phyloP scores from a whole-genome alignment of 257 asterid genomes.

The Lantana camara region DNA sequence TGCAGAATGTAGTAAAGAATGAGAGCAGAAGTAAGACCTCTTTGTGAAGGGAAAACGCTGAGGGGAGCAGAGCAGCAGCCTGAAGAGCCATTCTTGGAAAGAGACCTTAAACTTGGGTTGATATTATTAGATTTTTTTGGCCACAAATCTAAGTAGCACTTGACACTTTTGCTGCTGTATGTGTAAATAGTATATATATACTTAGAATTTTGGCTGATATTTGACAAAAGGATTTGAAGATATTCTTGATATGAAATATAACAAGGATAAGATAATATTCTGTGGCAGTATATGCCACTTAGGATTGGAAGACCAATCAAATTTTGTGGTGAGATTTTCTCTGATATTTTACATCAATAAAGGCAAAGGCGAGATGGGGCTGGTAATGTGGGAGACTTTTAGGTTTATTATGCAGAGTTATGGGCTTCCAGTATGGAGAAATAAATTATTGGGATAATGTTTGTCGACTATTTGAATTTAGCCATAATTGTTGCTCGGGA shows the following conservation, averaged over 20 bases:
- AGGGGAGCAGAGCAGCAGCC: constrained; percentile 65
- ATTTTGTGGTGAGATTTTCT: constrained; percentile 58
- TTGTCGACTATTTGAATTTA: background rate
- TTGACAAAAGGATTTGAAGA: constrained; percentile 18
- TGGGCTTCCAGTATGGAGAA: constrained; percentile 36
- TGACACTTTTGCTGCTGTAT: constrained; percentile 16
- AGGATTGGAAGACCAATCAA: constrained; percentile 58
- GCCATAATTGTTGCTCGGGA: too few species aligned
- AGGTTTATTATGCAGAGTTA: constrained; percentile 24
- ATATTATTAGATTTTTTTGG: constrained; percentile 18
- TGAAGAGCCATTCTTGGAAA: constrained; percentile 68
- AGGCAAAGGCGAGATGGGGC: constrained; percentile 19
- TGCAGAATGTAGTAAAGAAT: background rate
- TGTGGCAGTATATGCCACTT: constrained; percentile 48
- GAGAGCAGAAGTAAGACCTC: constrained; percentile 46
- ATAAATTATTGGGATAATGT: constrained; percentile 30
- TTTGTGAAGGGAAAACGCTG: constrained; percentile 61
- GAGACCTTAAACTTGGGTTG: background rate
- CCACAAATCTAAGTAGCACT: constrained; percentile 5
- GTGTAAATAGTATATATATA: constrained; percentile 32
- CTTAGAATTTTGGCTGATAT: constrained; percentile 23
- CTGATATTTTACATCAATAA: constrained; percentile 22
- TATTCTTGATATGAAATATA: constrained; percentile 41
- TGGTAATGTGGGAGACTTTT: background rate
- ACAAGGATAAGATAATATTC: constrained; percentile 66